phyloP scores from a whole-genome alignment of 192 early-diverging fungal species.

The Backusella mclennaniae region DNA sequence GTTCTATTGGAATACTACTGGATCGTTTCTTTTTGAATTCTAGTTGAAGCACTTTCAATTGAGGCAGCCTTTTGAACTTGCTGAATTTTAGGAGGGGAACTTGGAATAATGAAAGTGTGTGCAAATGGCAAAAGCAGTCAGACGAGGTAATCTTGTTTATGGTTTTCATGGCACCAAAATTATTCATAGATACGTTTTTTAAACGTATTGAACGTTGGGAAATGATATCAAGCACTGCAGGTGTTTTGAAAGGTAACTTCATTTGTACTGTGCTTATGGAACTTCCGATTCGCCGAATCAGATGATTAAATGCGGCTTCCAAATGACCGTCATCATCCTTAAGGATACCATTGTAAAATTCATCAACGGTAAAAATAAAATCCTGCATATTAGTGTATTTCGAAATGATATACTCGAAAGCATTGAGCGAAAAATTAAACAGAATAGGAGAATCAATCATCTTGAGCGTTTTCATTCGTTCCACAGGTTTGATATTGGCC shows the following conservation, averaged over 20 bases:
- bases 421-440: constrained; percentile 1
- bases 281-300: not conserved
- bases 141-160: not conserved
- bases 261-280: not conserved
- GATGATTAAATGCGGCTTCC: not conserved
- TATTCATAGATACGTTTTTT: not conserved
- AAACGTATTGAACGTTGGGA: not conserved
- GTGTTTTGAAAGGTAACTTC: not conserved
- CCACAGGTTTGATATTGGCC: not conserved
- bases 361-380: not conserved
- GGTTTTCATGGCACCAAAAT: not conserved
- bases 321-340: not conserved
- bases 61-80: not conserved
- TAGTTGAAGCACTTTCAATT: not conserved
- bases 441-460: not conserved
- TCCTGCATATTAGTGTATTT: not conserved
- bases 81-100: not conserved
- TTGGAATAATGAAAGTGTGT: not conserved
- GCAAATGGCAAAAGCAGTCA: not conserved
- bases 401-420: not conserved
- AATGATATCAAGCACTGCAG: not conserved
- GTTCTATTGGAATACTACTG: not conserved
- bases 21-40: not conserved
- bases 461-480: constrained; percentile 5
- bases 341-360: not conserved